Conservation (phyloP, 805 yeast genomes). For the Suhomyces faveliae region DNA sequence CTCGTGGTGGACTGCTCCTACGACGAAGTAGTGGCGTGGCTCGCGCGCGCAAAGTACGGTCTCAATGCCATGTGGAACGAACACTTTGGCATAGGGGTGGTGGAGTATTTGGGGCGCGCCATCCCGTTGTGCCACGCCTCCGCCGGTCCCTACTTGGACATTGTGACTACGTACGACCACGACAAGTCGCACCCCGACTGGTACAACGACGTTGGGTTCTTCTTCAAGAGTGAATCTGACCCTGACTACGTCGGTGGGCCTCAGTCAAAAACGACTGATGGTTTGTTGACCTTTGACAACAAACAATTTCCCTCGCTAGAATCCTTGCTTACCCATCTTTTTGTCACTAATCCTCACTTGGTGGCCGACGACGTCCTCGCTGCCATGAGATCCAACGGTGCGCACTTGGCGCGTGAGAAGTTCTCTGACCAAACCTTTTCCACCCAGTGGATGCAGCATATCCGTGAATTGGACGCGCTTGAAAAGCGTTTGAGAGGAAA, state of each 20-base stretch:
- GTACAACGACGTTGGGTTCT: slow-evolving; percentile 66
- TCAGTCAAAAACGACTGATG: background rate
- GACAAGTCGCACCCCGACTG: slow-evolving; percentile 14
- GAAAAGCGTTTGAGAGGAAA: slow-evolving; percentile 28
- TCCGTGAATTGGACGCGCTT: slow-evolving; percentile 16
- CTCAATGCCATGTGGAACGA: slow-evolving; percentile 99
- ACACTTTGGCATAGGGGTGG: slow-evolving; percentile 97
- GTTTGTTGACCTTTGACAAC: slow-evolving; percentile 16
- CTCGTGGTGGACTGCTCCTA: slow-evolving; percentile 77
- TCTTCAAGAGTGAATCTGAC: slow-evolving; percentile 68
- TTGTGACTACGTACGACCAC: slow-evolving; percentile 45
- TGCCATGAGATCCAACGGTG: slow-evolving; percentile 47
- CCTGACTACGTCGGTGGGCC: slow-evolving; percentile 53
- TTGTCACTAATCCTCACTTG: slow-evolving; percentile 30
- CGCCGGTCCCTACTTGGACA: slow-evolving; percentile 92
- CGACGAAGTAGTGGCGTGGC: slow-evolving; percentile 52
- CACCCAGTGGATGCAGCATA: slow-evolving; percentile 46
- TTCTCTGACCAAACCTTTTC: slow-evolving; percentile 65
- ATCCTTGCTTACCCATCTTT: slow-evolving; percentile 47
- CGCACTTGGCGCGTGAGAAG: slow-evolving; percentile 42
- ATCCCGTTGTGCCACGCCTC: slow-evolving; percentile 91
- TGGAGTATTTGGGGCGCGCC: slow-evolving; percentile 79
- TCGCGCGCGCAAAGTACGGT: slow-evolving; percentile 66
- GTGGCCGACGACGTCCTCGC: slow-evolving; percentile 32
- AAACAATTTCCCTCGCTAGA: slow-evolving; percentile 40